Evolutionary conservation across 495 filamentous ascomycete genomes (phyloP), one percentile per base, ranked within the genome.

Genomic region (Rostrohypoxylon terebratum): DNA sequence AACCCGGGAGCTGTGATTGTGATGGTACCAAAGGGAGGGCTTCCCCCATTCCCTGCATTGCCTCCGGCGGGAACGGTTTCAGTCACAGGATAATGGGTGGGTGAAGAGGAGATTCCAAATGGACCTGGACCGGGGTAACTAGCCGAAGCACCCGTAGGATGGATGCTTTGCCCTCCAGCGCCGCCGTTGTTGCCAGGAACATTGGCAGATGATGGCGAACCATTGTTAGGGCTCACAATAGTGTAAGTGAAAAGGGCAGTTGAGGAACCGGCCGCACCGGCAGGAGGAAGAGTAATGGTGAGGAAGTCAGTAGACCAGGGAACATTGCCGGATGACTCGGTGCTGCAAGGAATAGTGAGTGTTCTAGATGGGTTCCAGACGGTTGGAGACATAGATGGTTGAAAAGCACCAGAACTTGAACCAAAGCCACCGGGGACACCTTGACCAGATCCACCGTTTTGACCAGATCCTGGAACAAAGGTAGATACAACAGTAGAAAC

Each of bases 241-340:
- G 76, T 78, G 57, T 76, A 78, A 47, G 76, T 78, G 10, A 74
- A 23, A 38, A 67, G 47, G 10, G 33, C 45, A 44, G 61, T 69
- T 13, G 71, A 38, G 57, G 59, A 62, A 8, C 59, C 67, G 20
- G 63, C 33, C 18, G 63, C 50, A 14, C 63, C 71, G 44, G 47
- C 69, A 45, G 69, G 73, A 23, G 76, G 77, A 23, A 74, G 60
- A 53, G 77, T 76, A 36, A 77, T 50, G 44, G 75, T 79, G 53
- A 76, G 61, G 33, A 59, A 75, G 36, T 77, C 74, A 63, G 68
- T 74, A 51, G 77, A 77, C 74, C 73, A 73, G 23, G 72, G 63
- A 36, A 57, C 66, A 62, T 53, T 47, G 25, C 44, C 69, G 50
- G 63, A 68, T 8, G 66, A 65, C 6, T 69, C 63, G 50, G 55